Evolutionary conservation across 306 rosid species (phyloP).

Genomic region (Alnus rubra): DNA sequence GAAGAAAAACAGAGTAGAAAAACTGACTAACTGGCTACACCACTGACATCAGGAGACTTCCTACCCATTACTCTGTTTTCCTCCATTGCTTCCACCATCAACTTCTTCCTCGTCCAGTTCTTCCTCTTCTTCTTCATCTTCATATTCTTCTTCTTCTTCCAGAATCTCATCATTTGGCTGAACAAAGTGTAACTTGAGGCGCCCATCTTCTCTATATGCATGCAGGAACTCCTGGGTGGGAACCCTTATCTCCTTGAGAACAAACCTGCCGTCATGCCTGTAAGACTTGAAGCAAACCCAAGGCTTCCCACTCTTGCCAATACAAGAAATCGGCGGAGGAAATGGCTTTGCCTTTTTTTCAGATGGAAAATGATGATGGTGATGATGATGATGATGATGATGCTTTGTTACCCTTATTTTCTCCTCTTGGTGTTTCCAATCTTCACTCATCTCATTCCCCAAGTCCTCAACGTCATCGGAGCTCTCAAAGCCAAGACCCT

Average conservation of each 20-base stretch:
- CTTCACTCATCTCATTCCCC: constrained; percentile 32
- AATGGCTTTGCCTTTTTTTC: background rate
- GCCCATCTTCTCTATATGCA: constrained; percentile 83
- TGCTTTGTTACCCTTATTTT: constrained; percentile 24
- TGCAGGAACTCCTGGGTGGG: constrained; percentile 67
- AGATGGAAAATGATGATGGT: no score
- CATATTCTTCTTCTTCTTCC: constrained; percentile 31
- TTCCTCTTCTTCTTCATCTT: constrained; percentile 15
- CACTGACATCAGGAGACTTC: background rate
- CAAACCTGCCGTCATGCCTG: constrained; percentile 71
- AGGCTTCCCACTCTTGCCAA: constrained; percentile 72
- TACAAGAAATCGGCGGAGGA: constrained; percentile 88
- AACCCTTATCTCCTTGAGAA: constrained; percentile 62
- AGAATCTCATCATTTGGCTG: constrained; percentile 43
- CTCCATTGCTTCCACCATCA: constrained; percentile 21
- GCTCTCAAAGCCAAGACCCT: constrained; percentile 93
- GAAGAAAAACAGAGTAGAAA: background rate
- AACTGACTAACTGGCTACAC: background rate
- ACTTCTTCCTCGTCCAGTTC: constrained; percentile 23
- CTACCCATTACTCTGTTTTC: background rate
- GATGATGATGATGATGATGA: no score
- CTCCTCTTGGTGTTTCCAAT: constrained; percentile 27
- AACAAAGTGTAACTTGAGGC: constrained; percentile 65
- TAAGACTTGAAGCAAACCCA: constrained; percentile 66
- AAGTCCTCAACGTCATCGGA: constrained; percentile 75